Percentiles rank a stretch among this genome's conserved stretches.
Evolutionary conservation across 805 yeast species (phyloP).

Genomic region (Starmerella potacharoeniae): DNA sequence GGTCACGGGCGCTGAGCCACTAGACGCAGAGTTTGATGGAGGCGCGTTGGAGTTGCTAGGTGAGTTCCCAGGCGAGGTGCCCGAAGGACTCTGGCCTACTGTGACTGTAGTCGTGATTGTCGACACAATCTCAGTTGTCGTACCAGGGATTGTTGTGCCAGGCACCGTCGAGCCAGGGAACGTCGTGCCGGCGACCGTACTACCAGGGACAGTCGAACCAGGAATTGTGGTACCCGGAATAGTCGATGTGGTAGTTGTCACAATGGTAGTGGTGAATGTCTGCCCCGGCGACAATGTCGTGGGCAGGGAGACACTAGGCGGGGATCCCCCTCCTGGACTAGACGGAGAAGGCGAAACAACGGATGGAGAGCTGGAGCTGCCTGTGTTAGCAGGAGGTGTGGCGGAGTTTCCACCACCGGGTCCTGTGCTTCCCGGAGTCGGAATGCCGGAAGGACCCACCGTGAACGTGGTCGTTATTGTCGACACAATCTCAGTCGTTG

Average conservation of each 20-base stretch:
- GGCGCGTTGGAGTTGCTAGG: not conserved
- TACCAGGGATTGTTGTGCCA: not conserved
- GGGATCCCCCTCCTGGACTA: no score
- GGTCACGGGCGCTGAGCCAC: no score
- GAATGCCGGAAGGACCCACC: not conserved
- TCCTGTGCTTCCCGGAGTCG: no score
- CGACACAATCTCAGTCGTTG: not conserved
- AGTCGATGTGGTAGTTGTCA: not conserved
- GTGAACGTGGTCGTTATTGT: not conserved
- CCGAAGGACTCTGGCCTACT: not conserved
- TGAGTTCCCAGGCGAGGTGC: not conserved
- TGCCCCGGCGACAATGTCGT: no score
- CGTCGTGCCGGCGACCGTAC: not conserved
- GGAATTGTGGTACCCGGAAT: not conserved
- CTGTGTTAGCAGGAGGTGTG: no score
- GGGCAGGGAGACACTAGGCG: no score
- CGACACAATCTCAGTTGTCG: not conserved
- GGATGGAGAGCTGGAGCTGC: no score
- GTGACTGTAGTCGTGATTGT: not conserved
- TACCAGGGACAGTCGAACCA: not conserved
- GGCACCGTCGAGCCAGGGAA: not conserved
- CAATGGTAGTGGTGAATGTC: not conserved
- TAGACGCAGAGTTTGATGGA: not conserved
- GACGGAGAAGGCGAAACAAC: no score
- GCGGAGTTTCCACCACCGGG: no score